Evolutionary conservation across 495 filamentous ascomycete genomes (phyloP).

Genomic region (Lophium mytilinum): DNA sequence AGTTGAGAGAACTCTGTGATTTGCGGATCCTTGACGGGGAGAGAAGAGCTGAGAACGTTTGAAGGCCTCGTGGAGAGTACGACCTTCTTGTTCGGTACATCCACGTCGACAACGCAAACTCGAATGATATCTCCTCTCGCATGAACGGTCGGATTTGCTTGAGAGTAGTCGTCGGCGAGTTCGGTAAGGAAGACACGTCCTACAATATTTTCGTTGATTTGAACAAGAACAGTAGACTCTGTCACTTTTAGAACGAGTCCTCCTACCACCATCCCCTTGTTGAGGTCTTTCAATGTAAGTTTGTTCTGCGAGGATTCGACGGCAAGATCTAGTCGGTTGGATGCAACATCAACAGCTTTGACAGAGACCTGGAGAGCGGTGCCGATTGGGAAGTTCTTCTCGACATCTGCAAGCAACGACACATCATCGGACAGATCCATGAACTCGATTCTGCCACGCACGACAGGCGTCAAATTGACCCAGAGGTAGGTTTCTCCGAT

Average conservation of each 20-base stretch:
- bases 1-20: slow-evolving; percentile 60
- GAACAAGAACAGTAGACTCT: slow-evolving; percentile 74
- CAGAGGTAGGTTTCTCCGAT: slow-evolving; percentile 66
- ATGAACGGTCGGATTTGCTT: slow-evolving; percentile 58
- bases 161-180: slow-evolving; percentile 74
- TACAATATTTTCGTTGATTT: slow-evolving; percentile 67
- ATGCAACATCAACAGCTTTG: slow-evolving; percentile 60
- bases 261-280: slow-evolving; percentile 68
- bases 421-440: slow-evolving; percentile 83
- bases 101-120: slow-evolving; percentile 71
- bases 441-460: slow-evolving; percentile 70
- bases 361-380: slow-evolving; percentile 75
- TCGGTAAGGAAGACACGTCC: slow-evolving; percentile 71
- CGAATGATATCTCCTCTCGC: slow-evolving; percentile 78
- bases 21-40: slow-evolving; percentile 75
- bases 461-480: slow-evolving; percentile 85
- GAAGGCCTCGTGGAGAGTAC: slow-evolving; percentile 78
- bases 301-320: slow-evolving; percentile 53
- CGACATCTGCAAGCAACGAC: slow-evolving; percentile 61
- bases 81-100: slow-evolving; percentile 74
- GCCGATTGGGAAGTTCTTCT: slow-evolving; percentile 80
- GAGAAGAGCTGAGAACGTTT: slow-evolving; percentile 74
- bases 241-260: slow-evolving; percentile 77
- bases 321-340: slow-evolving; percentile 72
- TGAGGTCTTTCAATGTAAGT: slow-evolving; percentile 59